phyloP scores from a whole-genome alignment of 495 filamentous ascomycete species.

The Glonium stellatum region DNA sequence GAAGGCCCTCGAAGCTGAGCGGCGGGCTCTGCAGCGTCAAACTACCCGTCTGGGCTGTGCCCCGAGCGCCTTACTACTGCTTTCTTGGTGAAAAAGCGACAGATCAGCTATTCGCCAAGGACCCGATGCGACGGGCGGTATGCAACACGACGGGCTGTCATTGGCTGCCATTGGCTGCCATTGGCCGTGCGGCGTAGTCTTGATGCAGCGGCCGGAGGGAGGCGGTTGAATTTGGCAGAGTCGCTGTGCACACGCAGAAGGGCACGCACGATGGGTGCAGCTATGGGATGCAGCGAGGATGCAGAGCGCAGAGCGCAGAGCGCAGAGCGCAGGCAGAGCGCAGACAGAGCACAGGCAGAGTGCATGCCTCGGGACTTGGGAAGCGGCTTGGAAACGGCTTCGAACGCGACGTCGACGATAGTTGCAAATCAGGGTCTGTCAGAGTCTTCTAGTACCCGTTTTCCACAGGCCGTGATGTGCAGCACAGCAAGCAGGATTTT shows the following conservation, averaged over 20 bases:
- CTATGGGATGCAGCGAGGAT: too few relatives aligned
- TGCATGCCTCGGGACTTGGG: not conserved
- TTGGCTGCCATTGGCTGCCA: not conserved
- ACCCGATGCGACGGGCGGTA: not conserved
- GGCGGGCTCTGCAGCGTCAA: not conserved
- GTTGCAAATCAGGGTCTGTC: constrained; percentile 1
- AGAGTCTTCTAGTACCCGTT: not conserved
- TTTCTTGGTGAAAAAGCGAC: not conserved
- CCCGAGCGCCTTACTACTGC: too few relatives aligned
- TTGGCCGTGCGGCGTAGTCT: not conserved
- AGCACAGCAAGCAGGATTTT: not conserved
- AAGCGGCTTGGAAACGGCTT: not conserved
- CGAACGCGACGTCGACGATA: not conserved
- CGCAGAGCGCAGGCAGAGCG: too few relatives aligned
- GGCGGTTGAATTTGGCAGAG: not conserved
- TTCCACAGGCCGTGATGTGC: not conserved
- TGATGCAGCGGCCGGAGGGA: constrained; percentile 9
- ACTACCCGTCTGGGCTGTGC: not conserved
- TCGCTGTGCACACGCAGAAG: too few relatives aligned
- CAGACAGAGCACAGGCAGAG: not conserved
- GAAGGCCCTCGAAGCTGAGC: not conserved
- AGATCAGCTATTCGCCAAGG: not conserved
- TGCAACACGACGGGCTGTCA: too few relatives aligned
- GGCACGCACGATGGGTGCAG: too few relatives aligned
- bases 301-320: too few relatives aligned